Evolutionary conservation across 768 basidiomycete species (phyloP), one percentile per base, ranked within the genome.

Genomic region (Tremella yokohamensis): DNA sequence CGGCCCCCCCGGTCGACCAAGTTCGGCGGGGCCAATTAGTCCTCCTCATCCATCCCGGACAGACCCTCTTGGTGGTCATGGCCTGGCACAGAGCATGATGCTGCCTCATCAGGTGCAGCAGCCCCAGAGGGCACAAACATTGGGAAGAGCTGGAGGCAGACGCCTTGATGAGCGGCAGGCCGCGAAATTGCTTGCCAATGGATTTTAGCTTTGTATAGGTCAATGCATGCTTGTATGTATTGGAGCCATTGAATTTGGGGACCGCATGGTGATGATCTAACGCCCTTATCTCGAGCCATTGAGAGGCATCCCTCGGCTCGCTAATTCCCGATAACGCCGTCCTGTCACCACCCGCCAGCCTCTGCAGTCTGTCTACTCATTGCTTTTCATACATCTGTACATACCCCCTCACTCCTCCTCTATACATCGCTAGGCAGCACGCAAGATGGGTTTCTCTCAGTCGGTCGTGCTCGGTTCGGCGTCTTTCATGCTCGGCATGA

Each of bases 401-500:
- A 34, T 34, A 34, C 11, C 4, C 29, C 29, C 11, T 34, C 29
- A 11, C 29, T 4, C 29, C 29, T 11, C 29, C 29, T 11, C 29
- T 11, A 34, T 6, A 11, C 29, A 34, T 6, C 29, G 4, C 29
- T 11, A 11, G 6, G 29, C 29, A 34, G 11, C 29, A 34, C 29
- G 11, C 37, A 75, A 34, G n/a, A 93, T 94, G 90, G 87, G 88
- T 47, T 97, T 94, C 82, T 83, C 83, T 73, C 86, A 90, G 74
- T 90, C 89, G 40, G 87, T 89, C n/a, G 84, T 94, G 24, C 82
- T 94, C 42, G 85, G 86, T 40, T 86, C 90, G 26, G 85, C 87
- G 54, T 90, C 87, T 58, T 97, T 97, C 80, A 88, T 94, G 68
- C 81, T 97, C 40, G 92, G 91, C 84, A 72, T 79, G 83, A 58